Evolutionary conservation across 495 filamentous ascomycete species (phyloP).

Genomic region (Viridothelium virens): DNA sequence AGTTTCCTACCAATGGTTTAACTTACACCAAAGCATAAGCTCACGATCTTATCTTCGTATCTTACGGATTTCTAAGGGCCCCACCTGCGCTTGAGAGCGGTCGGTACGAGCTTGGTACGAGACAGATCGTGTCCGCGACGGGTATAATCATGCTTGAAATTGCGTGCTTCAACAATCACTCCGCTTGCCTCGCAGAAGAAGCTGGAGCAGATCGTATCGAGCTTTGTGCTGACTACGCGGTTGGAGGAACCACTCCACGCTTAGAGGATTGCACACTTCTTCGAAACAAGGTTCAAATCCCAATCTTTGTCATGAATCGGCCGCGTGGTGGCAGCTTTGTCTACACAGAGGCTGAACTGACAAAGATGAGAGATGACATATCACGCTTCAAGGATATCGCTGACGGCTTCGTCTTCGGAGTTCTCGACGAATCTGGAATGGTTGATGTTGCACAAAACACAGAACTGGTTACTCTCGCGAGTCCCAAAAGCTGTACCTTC

Average conservation of each 20-base stretch:
- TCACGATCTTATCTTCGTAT: no score
- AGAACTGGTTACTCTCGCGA: slow-evolving; percentile 37
- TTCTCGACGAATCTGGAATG: slow-evolving; percentile 27
- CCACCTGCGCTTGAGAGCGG: no score
- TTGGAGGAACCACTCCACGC: slow-evolving; percentile 29
- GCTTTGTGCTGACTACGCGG: slow-evolving; percentile 33
- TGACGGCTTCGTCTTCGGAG: slow-evolving; percentile 47
- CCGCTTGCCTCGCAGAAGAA: slow-evolving; percentile 37
- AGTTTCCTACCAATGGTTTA: no score
- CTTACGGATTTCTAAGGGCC: no score
- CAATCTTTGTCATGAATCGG: slow-evolving; percentile 47
- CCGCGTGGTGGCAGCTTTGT: slow-evolving; percentile 39
- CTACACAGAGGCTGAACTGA: slow-evolving; percentile 37
- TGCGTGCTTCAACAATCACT: slow-evolving; percentile 42
- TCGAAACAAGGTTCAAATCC: slow-evolving; percentile 30
- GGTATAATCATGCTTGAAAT: slow-evolving; percentile 39
- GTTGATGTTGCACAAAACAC: slow-evolving; percentile 38
- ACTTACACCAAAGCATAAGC: no score
- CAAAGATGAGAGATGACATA: slow-evolving; percentile 38
- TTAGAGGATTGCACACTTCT: slow-evolving; percentile 18
- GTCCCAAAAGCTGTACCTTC: slow-evolving; percentile 44
- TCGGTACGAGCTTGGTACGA: no score
- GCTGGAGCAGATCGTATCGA: slow-evolving; percentile 46
- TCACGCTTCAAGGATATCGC: slow-evolving; percentile 30
- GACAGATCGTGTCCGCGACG: no score